phyloP scores from a whole-genome alignment of 208 protist genomes.

The Naegleria gruberi region DNA sequence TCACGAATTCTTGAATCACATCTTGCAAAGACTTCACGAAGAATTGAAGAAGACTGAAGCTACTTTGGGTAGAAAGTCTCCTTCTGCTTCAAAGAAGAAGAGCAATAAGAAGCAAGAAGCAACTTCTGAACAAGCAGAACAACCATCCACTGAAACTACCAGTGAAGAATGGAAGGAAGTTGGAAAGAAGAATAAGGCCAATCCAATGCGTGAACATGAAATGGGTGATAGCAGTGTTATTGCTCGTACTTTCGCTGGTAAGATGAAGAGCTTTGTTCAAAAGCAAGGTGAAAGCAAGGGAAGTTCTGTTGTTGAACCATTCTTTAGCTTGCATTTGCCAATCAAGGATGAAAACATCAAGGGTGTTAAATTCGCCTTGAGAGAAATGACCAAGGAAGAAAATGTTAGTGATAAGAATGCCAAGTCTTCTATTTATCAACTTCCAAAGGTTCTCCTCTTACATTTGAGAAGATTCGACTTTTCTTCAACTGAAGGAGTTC shows the following conservation, averaged over 20 bases:
- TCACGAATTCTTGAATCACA: slow-evolving; percentile 72
- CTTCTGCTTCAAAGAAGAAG: neutral
- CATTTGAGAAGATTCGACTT: slow-evolving; percentile 6
- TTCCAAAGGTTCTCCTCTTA: neutral
- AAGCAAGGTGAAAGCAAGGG: neutral
- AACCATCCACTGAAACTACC: neutral
- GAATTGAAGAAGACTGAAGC: slow-evolving; percentile 51
- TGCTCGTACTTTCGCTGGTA: neutral
- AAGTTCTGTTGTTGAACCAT: neutral
- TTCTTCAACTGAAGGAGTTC: neutral
- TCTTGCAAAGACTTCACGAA: slow-evolving; percentile 67
- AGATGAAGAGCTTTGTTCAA: neutral
- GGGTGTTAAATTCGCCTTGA: neutral
- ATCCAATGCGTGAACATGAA: neutral
- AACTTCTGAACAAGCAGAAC: neutral
- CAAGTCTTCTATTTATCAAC: neutral
- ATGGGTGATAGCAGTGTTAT: neutral
- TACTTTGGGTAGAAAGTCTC: neutral
- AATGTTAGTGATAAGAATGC: neutral
- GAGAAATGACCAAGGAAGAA: neutral
- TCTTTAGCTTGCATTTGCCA: slow-evolving; percentile 17
- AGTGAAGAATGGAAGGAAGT: neutral
- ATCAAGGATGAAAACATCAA: neutral
- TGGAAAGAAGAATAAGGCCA: neutral
- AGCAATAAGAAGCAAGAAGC: neutral